A percentile compares a stretch with the other conserved stretches of the same genome.
Evolutionary conservation across 192 early-diverging fungal species (phyloP).

Genomic region (Entomortierella parvispora): DNA sequence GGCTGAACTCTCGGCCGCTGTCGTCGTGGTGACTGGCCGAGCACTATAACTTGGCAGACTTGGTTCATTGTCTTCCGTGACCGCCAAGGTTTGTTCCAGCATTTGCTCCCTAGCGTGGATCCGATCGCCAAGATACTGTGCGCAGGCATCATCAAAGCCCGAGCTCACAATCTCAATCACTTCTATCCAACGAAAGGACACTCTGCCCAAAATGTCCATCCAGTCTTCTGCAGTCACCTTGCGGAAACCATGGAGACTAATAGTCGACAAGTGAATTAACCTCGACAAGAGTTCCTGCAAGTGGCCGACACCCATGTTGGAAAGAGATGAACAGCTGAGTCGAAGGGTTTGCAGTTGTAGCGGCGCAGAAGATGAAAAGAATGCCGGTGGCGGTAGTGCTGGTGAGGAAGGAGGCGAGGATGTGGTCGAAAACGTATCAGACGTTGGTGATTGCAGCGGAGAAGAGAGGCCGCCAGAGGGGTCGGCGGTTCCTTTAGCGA

Average conservation of each 20-base stretch:
- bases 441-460: neutral
- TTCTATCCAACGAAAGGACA: constrained; percentile 41
- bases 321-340: constrained; percentile 19
- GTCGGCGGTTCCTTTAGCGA: constrained; percentile 2
- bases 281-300: constrained; percentile 29
- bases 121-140: constrained; percentile 24
- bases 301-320: constrained; percentile 6
- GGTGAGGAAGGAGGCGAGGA: constrained; percentile 19
- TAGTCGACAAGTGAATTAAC: constrained; percentile 28
- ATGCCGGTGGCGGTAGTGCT: constrained; percentile 9
- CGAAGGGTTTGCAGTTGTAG: constrained; percentile 27
- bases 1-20: neutral
- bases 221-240: constrained; percentile 26
- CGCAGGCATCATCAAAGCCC: constrained; percentile 29
- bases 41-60: constrained; percentile 7
- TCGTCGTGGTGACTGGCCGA: neutral
- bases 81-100: neutral
- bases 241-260: constrained; percentile 42
- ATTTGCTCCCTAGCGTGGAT: constrained; percentile 22
- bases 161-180: constrained; percentile 38
- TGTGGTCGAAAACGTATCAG: neutral
- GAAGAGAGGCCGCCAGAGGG: neutral
- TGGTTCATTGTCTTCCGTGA: neutral
- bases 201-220: constrained; percentile 23
- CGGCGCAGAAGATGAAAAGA: constrained; percentile 15